Evolutionary conservation across 306 rosid species (phyloP).

Genomic region (Rubus parviflorus): DNA sequence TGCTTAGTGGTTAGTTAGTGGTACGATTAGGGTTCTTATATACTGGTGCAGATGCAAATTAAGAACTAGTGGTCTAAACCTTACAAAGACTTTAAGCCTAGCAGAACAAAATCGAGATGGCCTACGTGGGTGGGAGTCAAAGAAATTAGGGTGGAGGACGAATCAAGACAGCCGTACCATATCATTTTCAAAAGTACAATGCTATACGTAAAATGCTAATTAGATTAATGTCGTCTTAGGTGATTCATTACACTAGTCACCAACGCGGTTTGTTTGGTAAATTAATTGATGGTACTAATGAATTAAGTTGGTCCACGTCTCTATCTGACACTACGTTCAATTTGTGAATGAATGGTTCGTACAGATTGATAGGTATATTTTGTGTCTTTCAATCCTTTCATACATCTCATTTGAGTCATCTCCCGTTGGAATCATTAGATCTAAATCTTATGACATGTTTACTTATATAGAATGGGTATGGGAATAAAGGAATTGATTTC

Average conservation of each 20-base stretch:
- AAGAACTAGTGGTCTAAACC: neutral
- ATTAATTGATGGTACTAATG: neutral
- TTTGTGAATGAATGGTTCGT: neutral
- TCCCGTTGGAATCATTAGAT: neutral
- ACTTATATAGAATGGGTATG: no score
- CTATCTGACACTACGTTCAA: neutral
- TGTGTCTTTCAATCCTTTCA: neutral
- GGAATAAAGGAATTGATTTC: no score
- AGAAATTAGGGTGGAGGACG: neutral
- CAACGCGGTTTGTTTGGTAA: slow-evolving; percentile 6
- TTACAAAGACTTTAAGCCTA: neutral
- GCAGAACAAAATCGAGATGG: slow-evolving; percentile 1
- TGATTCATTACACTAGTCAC: neutral
- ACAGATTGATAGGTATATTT: neutral
- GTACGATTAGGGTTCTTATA: neutral
- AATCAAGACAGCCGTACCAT: neutral
- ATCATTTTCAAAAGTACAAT: neutral
- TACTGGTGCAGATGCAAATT: neutral
- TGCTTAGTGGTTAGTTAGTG: no score
- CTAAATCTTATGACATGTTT: no score
- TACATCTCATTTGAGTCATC: neutral
- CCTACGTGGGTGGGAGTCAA: slow-evolving; percentile 1
- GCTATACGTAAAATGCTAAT: neutral
- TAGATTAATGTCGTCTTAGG: neutral
- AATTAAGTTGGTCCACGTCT: slow-evolving; percentile 2